These are phyloP conservation scores for Metarhizium robertsii DNA, from an alignment of 2,329 filamentous ascomycete species.

Conservation along the genomic window DNA sequence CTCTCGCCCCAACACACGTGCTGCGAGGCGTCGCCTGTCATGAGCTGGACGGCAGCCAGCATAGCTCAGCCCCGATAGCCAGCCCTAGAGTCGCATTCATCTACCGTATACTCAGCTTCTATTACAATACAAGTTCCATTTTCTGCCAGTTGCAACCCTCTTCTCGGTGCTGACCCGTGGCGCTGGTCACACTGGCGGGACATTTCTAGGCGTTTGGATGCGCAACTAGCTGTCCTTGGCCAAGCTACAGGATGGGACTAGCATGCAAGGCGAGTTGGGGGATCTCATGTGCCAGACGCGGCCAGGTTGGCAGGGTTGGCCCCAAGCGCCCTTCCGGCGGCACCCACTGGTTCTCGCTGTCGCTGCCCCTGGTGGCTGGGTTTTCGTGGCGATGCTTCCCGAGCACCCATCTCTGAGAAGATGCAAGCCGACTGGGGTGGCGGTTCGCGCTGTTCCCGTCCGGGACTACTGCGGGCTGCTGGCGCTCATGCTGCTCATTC, in stretches of 20 bases:
- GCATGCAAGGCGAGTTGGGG: not conserved
- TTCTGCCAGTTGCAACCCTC: not conserved
- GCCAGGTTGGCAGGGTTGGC: not conserved
- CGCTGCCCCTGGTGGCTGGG: slow-evolving; percentile 1
- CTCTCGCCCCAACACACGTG: not conserved
- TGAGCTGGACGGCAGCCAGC: not conserved
- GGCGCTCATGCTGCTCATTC: not conserved
- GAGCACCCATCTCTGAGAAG: not conserved
- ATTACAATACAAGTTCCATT: not conserved
- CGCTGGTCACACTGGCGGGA: not conserved
- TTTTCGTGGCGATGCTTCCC: slow-evolving; percentile 3
- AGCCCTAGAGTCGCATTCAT: not conserved
- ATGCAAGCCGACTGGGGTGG: not conserved
- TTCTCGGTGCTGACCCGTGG: not conserved
- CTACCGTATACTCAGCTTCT: not conserved
- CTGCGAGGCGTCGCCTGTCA: not conserved
- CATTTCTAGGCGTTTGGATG: not conserved
- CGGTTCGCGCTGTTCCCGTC: not conserved
- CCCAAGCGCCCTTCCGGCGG: not conserved
- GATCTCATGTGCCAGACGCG: not conserved
- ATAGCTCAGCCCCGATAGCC: not conserved
- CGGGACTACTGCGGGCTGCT: not conserved
- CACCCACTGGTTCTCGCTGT: not conserved
- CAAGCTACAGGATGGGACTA: not conserved
- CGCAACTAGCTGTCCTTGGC: not conserved